Conservation (phyloP, 805 yeast genomes). For the Isabelozyma heimii region DNA sequence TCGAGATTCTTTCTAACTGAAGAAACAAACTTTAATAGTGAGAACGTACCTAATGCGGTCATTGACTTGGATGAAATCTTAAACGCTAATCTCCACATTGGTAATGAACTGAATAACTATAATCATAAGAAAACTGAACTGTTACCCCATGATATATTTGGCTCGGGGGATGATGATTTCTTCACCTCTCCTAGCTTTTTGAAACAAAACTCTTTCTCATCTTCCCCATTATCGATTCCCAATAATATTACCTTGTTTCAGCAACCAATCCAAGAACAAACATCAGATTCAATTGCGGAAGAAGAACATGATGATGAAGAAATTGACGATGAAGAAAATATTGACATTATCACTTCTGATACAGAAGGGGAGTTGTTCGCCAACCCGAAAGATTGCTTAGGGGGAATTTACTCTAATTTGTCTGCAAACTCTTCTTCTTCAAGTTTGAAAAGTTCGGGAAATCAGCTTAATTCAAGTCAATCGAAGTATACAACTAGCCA, state of each 20-base stretch:
- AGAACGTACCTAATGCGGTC: conserved; percentile 37
- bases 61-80: conserved; percentile 40
- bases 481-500: conserved; percentile 1
- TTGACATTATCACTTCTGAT: conserved; percentile 4
- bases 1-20: conserved; percentile 28
- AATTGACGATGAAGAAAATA: conserved; percentile 1
- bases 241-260: conserved; percentile 17
- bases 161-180: conserved; percentile 20
- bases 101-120: conserved; percentile 5
- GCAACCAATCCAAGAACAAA: conserved; percentile 29
- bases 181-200: conserved; percentile 28
- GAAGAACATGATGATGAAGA: conserved; percentile 15
- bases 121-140: conserved; percentile 17
- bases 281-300: conserved; percentile 12
- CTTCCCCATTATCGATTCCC: conserved; percentile 15
- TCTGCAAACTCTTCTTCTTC: conserved; percentile 35
- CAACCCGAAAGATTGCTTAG: conserved; percentile 20
- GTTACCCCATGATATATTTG: conserved; percentile 15
- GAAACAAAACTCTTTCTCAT: conserved; percentile 16
- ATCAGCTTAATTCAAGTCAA: background rate
- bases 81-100: conserved; percentile 28
- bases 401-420: conserved; percentile 20
- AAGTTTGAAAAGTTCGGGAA: conserved; percentile 20
- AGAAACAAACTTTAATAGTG: conserved; percentile 22
- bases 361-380: conserved; percentile 13